Conservation (phyloP, 768 basidiomycete genomes). For the Crepidotus variabilis region DNA sequence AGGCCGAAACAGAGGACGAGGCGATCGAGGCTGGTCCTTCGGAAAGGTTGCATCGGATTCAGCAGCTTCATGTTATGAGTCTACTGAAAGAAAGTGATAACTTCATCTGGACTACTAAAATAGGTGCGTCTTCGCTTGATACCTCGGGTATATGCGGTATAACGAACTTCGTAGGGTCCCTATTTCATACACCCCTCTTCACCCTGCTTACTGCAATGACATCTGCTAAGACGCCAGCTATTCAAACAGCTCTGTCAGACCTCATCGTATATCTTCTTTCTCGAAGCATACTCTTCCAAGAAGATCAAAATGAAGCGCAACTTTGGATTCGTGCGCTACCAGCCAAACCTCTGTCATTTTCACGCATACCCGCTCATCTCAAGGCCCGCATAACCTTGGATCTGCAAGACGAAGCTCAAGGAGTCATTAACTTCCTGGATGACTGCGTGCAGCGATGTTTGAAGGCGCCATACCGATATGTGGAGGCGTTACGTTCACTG, state of each 20-base stretch:
- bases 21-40: constrained; percentile 13
- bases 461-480: constrained; percentile 82
- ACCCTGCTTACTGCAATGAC: constrained; percentile 68
- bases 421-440: constrained; percentile 70
- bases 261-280: constrained; percentile 68
- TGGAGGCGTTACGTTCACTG: constrained; percentile 61
- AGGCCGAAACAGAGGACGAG: constrained; percentile 18
- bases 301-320: constrained; percentile 63
- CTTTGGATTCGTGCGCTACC: constrained; percentile 76
- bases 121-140: constrained; percentile 42
- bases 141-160: not conserved
- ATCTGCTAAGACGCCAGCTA: constrained; percentile 43
- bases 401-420: constrained; percentile 52
- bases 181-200: constrained; percentile 63
- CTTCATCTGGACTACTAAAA: constrained; percentile 75
- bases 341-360: constrained; percentile 26
- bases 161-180: constrained; percentile 27
- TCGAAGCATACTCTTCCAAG: constrained; percentile 76
- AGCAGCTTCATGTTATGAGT: constrained; percentile 75
- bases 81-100: constrained; percentile 75
- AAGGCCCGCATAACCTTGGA: constrained; percentile 20
- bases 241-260: constrained; percentile 39
- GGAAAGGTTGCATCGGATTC: constrained; percentile 38
- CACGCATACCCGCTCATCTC: constrained; percentile 46
- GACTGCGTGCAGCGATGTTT: constrained; percentile 80